Evolutionary conservation across 352 stramenopile species (phyloP).

Genomic region (Phytophthora multivora): DNA sequence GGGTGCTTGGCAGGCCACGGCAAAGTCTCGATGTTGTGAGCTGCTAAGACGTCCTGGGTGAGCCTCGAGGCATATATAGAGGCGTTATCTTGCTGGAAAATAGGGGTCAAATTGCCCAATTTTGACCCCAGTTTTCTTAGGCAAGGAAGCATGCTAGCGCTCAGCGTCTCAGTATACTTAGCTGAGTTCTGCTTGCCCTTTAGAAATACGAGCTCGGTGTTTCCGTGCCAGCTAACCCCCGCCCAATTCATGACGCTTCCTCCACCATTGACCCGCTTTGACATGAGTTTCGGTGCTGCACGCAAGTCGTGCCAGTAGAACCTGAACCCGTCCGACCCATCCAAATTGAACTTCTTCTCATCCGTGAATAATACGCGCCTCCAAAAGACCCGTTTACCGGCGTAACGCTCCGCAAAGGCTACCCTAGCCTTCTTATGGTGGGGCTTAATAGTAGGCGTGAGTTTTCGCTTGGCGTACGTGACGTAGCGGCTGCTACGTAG

Average conservation of each 20-base stretch:
- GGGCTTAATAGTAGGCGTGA: too few relatives aligned
- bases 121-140: background rate
- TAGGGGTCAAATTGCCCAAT: background rate
- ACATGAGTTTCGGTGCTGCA: background rate
- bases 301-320: constrained; percentile 14
- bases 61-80: constrained; percentile 9
- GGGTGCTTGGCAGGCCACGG: constrained; percentile 22
- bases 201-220: background rate
- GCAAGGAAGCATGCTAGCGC: background rate
- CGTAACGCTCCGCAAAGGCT: too few relatives aligned
- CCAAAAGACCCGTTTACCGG: too few relatives aligned
- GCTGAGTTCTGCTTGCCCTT: constrained; percentile 1
- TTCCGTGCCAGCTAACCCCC: background rate
- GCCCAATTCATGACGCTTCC: constrained; percentile 17
- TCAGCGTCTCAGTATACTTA: background rate
- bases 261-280: constrained; percentile 6
- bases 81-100: constrained; percentile 23
- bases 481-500: too few relatives aligned
- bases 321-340: constrained; percentile 8
- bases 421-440: too few relatives aligned
- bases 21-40: background rate
- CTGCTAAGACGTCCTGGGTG: constrained; percentile 8
- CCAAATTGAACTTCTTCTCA: constrained; percentile 22
- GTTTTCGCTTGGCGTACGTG: too few relatives aligned
- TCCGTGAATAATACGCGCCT: constrained; percentile 7